Evolutionary conservation across 2,329 filamentous ascomycete genomes (phyloP).

Genomic region (Epichloe brachyelytri): DNA sequence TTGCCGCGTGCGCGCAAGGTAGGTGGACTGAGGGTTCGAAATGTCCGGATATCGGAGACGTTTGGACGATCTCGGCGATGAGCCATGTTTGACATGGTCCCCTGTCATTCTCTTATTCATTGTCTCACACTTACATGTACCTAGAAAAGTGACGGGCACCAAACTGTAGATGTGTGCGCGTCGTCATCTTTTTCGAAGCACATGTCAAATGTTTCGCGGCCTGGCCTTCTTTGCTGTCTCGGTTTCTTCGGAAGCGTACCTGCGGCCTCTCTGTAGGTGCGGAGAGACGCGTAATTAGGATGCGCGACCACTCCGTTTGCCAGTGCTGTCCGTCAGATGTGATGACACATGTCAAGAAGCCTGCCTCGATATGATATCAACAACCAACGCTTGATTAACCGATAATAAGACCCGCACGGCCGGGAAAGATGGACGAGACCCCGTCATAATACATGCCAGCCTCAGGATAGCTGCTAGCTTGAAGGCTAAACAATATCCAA

Average conservation of each 20-base stretch:
- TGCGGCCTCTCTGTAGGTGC: too few relatives aligned
- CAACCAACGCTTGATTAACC: neutral
- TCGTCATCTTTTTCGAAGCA: too few relatives aligned
- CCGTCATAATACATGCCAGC: neutral
- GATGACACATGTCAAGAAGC: neutral
- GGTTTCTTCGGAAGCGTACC: neutral
- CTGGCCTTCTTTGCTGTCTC: neutral
- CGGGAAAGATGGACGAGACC: neutral
- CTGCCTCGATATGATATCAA: neutral
- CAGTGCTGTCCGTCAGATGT: too few relatives aligned
- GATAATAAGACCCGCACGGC: too few relatives aligned
- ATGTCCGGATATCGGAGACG: neutral
- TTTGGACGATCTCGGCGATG: neutral
- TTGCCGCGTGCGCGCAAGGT: neutral
- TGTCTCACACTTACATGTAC: too few relatives aligned
- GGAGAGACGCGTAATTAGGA: too few relatives aligned
- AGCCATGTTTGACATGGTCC: neutral
- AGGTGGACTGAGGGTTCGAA: neutral
- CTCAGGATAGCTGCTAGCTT: neutral
- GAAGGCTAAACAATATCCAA: neutral
- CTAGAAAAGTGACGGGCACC: too few relatives aligned
- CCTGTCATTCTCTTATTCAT: too few relatives aligned
- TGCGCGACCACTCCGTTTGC: too few relatives aligned
- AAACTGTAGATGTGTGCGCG: too few relatives aligned
- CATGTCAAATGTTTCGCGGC: neutral